Evolutionary conservation across 208 protist genomes (phyloP), one percentile per base, ranked within the genome.

Genomic region (Trypanosoma vivax): DNA sequence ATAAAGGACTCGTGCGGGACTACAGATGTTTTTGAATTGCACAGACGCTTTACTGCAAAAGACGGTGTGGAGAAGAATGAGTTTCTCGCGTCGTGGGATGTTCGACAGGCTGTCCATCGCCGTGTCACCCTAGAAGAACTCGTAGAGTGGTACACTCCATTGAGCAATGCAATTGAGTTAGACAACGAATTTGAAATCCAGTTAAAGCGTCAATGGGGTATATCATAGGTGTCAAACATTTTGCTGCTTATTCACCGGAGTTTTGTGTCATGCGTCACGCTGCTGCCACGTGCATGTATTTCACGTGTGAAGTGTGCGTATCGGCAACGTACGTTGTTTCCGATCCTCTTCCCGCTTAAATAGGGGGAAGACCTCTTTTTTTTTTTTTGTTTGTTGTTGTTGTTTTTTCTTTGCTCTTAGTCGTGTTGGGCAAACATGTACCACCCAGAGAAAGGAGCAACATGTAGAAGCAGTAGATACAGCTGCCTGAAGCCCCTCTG

Each of bases 11-110:
- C 13, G 3, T 39, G 50, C 27, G 66, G 75, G 18, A 38, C 60
- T 3, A 58, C 85, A 16, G 77, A 87, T 13, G 73, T 90, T 60
- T 45, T 76, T 19, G 73, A 73, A 37, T 56, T 93, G 18, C 82
- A 90, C 50, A 66, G 60, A 1, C 31, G 31, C 14, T 90, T 83
- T 57, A 27, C 65, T 10, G 69, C 76, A n/a, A 75, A 71, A 13
- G 64, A 73, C 49, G 73, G 72, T n/a, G 64, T 70, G 16, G 83
- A 85, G 50, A 76, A 83, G 38, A 70, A 81, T 51, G 70, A 30
- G 16, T 95, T 95, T 50, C 66, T 90, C 13, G 70, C 49, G 30
- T 67, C 83, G 28, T 95, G 83, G 82, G 84, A 95, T 61, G 79
- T 89, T 25, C 73, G 81, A 2, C 48, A 23, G 9, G 86, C 77